Evolutionary conservation across 2,329 filamentous ascomycete species (phyloP), one percentile per base, ranked within the genome.

Genomic region (Dichotomopilus funicola): DNA sequence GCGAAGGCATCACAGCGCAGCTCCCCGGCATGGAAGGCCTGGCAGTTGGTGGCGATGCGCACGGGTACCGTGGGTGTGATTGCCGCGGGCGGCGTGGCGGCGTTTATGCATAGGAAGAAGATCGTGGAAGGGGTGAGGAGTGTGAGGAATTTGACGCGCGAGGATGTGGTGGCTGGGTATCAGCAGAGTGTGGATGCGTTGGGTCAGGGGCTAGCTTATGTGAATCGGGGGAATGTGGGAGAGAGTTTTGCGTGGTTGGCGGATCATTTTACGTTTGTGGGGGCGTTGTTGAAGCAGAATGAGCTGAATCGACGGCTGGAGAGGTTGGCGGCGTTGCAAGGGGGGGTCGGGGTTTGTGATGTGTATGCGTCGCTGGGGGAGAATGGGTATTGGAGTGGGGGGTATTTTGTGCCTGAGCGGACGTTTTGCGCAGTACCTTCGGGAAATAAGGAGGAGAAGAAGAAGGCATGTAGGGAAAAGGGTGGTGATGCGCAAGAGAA

Each of bases 191-290:
- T 79, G 36, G 77, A 76, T 53, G 70, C 75, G 2, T 68, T 80
- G 31, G 77, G 76, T 10, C 77, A 81, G 58, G 79, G 78, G 1
- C 71, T 81, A 7, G 78, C 78, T 9, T 82, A 82, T 60, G 73
- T 82, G 66, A 82, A 81, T 65, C 72, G 78, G 6, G 78, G 79
- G 11, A 81, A 78, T 43, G 78, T 82, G 2, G 84, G 84, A 2
- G 79, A 83, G 53, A 88, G 89, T 1, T 87, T 89, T 62, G 80
- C 78, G 13, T 95, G 89, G 85, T 82, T 91, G 4, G 84, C 86
- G 0, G 88, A 87, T 12, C 91, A 96, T 69, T 81, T 95, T 51
- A 88, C 89, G 38, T 96, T 95, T 64, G 87, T 95, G 1, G 89
- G 89, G 0, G 86, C 88, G 46, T 77, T 96, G 2, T 79, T 90